A percentile compares a stretch with the other conserved stretches of the same genome.
phyloP scores from a whole-genome alignment of 140 eudicot species.

The Bidens hawaiensis region DNA sequence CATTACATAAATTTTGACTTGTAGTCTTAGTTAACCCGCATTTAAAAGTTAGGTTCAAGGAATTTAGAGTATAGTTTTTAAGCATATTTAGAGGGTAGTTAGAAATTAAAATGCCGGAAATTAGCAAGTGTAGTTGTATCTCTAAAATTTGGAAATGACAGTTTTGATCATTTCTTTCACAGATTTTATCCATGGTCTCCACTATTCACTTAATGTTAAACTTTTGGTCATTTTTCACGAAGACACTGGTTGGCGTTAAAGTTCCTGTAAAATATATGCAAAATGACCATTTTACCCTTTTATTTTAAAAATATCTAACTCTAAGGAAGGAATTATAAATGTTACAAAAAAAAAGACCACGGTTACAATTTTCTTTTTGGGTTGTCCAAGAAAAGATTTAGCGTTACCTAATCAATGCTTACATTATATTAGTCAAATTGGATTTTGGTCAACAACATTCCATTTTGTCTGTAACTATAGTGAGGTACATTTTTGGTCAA shows the following conservation, averaged over 20 bases:
- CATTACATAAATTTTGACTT: too few relatives aligned
- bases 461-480: too few relatives aligned
- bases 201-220: too few relatives aligned
- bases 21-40: not conserved
- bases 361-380: not conserved
- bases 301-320: too few relatives aligned
- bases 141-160: not conserved
- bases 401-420: not conserved
- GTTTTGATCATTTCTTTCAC: too few relatives aligned
- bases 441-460: constrained; percentile 5
- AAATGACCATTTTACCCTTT: not conserved
- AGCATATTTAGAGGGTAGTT: not conserved
- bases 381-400: not conserved
- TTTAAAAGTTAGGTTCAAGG: not conserved
- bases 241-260: not conserved
- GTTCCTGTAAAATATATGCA: not conserved
- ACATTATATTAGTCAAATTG: not conserved
- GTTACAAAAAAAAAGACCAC: not conserved
- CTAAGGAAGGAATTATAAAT: not conserved
- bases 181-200: too few relatives aligned
- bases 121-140: not conserved
- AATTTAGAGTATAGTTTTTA: not conserved
- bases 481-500: too few relatives aligned
- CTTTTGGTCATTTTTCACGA: too few relatives aligned
- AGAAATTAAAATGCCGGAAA: not conserved